Evolutionary conservation across 129 eudicot species (phyloP), one percentile per base, ranked within the genome.

Genomic region (Pittosporum tobira): DNA sequence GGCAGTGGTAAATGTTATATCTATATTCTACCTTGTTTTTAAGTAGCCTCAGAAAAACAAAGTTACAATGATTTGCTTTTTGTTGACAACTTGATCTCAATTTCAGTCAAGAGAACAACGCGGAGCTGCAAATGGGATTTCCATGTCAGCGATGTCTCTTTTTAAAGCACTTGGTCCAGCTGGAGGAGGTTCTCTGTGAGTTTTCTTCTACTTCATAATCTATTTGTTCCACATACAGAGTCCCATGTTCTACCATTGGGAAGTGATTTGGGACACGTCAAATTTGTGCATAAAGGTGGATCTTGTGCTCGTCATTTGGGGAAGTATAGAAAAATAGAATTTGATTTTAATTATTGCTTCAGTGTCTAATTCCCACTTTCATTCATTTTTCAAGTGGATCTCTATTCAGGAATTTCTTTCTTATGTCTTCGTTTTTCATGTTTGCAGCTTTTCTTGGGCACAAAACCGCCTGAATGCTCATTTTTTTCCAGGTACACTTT

Each of bases 101-200:
- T 45, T 52, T 65, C 80, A 79, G 85, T 27, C 71, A 62, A 75
- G 71, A 29, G 71, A 68, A 45, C 81, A 71, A 68, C 72, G 85
- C 75, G 85, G 86, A 63, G 73, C 78, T 51, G 86, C 86, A 40
- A 80, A 80, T 61, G 86, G 86, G 20, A 69, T 80, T 62, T 68
- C 86, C 24, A 65, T 80, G 76, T 19, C 79, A 16, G 71, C 74
- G 19, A 71, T 75, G 86, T 80, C 86, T 15, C 61, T 80, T 4
- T 80, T 70, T 19, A 80, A 75, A 68, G 78, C 81, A 6, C 23
- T 72, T 25, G 86, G 75, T 25, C 86, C 86, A 15, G 81, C 81
- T 30, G 70, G 76, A 16, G 86, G 76, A 3, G 86, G 86, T 27
- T 56, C 78, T 25, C 29, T 80, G 86, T 80, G 51, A 71, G 85